A percentile compares a stretch with the other conserved stretches of the same genome.
Conservation (phyloP, 1,139 yeast genomes). For the Saccharomyces pastorianus region DNA sequence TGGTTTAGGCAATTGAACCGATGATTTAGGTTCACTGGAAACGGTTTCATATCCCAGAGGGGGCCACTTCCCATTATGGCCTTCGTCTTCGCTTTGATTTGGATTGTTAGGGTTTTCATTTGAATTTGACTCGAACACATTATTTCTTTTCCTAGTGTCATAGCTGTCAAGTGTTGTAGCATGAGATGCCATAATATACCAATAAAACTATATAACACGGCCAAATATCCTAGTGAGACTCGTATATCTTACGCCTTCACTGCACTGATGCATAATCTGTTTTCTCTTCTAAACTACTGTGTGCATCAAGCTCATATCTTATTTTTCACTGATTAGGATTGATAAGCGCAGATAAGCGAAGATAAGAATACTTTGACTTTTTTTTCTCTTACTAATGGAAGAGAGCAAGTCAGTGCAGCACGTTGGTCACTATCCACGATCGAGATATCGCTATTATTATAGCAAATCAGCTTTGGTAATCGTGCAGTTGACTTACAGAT, state of each 20-base stretch:
- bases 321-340: neutral
- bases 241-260: neutral
- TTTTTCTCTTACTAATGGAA: neutral
- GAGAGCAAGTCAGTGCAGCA: constrained; percentile 6
- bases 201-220: neutral
- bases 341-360: neutral
- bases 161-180: neutral
- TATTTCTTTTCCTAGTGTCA: neutral
- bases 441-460: neutral
- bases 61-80: neutral
- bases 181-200: neutral
- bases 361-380: neutral
- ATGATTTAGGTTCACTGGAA: neutral
- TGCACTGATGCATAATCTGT: neutral
- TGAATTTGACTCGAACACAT: neutral
- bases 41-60: neutral
- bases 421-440: neutral
- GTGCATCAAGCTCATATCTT: neutral
- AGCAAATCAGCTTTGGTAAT: too few species aligned
- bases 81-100: neutral
- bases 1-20: neutral
- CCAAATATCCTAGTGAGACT: neutral
- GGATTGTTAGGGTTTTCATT: neutral
- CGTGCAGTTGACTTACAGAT: too few species aligned
- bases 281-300: neutral